A percentile compares a stretch with the other conserved stretches of the same genome.
Conservation (phyloP, 2,329 filamentous ascomycete species). For the Trichoderma sp. region DNA sequence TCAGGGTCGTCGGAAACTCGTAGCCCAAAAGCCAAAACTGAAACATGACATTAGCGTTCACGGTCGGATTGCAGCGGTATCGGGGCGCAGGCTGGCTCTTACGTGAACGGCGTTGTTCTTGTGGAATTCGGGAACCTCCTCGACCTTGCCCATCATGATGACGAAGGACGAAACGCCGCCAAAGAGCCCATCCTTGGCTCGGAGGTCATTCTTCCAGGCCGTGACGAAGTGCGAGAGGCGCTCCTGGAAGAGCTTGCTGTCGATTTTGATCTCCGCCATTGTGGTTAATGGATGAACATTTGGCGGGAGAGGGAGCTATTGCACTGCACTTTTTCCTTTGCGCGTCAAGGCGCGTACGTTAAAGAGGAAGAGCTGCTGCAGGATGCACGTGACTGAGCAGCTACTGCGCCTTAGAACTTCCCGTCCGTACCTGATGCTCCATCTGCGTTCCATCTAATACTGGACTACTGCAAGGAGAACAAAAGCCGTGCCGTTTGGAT, state of each 20-base stretch:
- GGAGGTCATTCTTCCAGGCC: conserved; percentile 95
- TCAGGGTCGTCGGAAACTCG: conserved; percentile 93
- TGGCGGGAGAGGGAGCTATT: conserved; percentile 26
- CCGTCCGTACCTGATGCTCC: not conserved
- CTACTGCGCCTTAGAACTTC: not conserved
- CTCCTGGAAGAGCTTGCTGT: conserved; percentile 90
- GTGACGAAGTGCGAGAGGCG: conserved; percentile 82
- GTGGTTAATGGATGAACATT: conserved; percentile 37
- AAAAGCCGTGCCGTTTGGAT: no score
- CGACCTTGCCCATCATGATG: conserved; percentile 91
- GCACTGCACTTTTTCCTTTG: no score
- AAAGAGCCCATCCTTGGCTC: conserved; percentile 80
- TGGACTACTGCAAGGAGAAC: not conserved
- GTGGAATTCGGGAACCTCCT: conserved; percentile 80
- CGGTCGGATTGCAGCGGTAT: not conserved
- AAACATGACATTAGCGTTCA: not conserved
- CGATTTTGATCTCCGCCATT: conserved; percentile 88
- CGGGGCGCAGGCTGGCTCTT: conserved; percentile 35
- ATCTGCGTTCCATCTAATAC: not conserved
- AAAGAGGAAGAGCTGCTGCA: conserved; percentile 29
- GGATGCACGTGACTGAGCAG: conserved; percentile 1
- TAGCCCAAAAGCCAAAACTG: conserved; percentile 98
- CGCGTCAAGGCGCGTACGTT: no score
- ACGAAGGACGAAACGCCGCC: conserved; percentile 82
- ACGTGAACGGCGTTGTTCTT: conserved; percentile 98